phyloP scores from a whole-genome alignment of 345 rosid genomes.

The Aquilaria sinensis region DNA sequence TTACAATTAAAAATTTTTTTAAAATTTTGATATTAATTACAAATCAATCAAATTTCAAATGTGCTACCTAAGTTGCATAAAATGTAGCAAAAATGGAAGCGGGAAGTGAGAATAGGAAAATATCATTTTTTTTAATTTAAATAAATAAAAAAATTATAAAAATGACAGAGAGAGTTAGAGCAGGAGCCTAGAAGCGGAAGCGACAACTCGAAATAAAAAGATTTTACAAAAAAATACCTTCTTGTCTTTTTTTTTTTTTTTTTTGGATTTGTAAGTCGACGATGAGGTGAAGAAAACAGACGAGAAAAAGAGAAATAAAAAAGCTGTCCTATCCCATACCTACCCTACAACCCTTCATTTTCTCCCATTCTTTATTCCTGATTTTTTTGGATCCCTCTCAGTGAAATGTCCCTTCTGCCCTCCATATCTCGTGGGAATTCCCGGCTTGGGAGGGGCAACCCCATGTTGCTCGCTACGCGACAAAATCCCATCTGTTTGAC shows the following conservation, averaged over 20 bases:
- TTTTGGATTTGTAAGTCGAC: background rate
- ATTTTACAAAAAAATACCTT: no score
- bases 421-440: slow-evolving; percentile 3
- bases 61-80: no score
- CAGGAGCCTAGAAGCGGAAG: no score
- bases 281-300: background rate
- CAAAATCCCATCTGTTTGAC: slow-evolving; percentile 5
- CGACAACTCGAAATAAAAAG: no score
- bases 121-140: no score
- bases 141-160: no score
- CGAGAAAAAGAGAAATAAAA: background rate
- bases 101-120: no score
- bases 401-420: slow-evolving; percentile 18
- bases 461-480: slow-evolving; percentile 14
- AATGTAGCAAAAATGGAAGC: no score
- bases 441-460: background rate
- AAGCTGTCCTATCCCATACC: slow-evolving; percentile 35
- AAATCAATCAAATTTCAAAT: no score
- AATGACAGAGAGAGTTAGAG: no score
- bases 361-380: slow-evolving; percentile 19
- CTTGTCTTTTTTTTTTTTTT: background rate
- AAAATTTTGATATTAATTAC: no score
- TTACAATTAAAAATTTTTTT: no score
- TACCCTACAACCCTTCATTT: slow-evolving; percentile 25
- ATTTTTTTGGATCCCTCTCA: slow-evolving; percentile 9